Evolutionary conservation across 169 alveolate genomes (phyloP), one percentile per base, ranked within the genome.

Genomic region (Cystoisospora suis): DNA sequence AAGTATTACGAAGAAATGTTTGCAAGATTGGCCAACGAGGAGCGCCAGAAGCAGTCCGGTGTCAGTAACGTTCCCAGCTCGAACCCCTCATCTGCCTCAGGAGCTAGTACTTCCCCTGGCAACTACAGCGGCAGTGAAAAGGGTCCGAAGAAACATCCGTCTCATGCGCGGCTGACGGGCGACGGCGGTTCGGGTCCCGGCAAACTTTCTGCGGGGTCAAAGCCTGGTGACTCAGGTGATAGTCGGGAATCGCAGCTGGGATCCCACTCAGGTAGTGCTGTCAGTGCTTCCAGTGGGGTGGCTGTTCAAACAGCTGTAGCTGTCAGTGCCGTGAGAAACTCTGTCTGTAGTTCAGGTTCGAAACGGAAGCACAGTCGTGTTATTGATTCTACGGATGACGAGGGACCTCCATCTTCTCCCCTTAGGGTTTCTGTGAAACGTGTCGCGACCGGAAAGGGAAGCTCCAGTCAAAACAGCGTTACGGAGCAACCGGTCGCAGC

Each of bases 1-100:
- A 59, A 75, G 23, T 87, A 87, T 59, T 87, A 87, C 44, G 91
- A 87, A 46, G 91, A 75, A 45, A 70, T 87, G 75, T 87, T 87
- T 87, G 86, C 91, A 27, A 47, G 49, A 17, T 23, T 87, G 75
- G 91, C 91, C n/a, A 65, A 75, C 45, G 91, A 72, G 69, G 91
- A 75, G 87, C 86, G 75, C 40, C 72, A 47, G 86, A 42, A 42
- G 75, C 86, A 56, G 23, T 20, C 58, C 69, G n/a, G n/a, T n/a
- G n/a, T 56, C 23, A 15, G 59, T 36, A 38, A 34, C 86, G 29
- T 47, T 56, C 20, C 72, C 87, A 79, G 87, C 87, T 9, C 59
- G 40, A 36, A 59, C 27, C 27, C 87, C 0, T 42, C 87, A 17
- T 42, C 87, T 32, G 7, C 87, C 0, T 34, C 87, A 17, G 34